Evolutionary conservation across 805 yeast genomes (phyloP), one percentile per base, ranked within the genome.

Genomic region (Debaryomyces maramus): DNA sequence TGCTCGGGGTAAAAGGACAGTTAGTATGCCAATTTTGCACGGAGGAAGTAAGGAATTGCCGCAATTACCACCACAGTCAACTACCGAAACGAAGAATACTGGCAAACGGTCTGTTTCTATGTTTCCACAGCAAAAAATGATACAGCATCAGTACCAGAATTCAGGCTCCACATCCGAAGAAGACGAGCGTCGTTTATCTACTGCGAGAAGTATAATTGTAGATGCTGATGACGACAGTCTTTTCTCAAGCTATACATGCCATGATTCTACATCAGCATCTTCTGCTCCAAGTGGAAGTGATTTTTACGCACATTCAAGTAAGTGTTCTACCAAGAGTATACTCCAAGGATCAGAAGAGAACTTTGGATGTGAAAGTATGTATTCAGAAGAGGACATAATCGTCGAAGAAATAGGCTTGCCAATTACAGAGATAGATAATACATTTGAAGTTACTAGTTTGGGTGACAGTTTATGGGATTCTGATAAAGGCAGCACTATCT

Each of bases 11-110:
- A 43, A 40, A 14, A 44, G 61, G 36, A 53, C 52, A 32, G 47
- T 50, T n/a, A 55, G 58, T 32, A 52, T 52, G 58, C 63, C 60
- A 2, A 45, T 43, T n/a, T 24, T 24, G 28, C 13, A 13, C 7
- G 15, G 13, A n/a, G 13, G 13, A 5, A 3, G 15, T 10, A 24
- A 24, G 13, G 11, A 15, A 21, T 24, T 44, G 26, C 36, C 40
- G 9, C 18, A 23, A 13, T 4, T 37, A 22, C 44, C 44, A 8
- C 13, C 28, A 6, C 11, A 24, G 13, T 6, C 16, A n/a, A 18
- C 13, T 14, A 18, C 3, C 15, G 28, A 15, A 10, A 24, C 13
- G 28, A 10, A 24, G 13, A 13, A 6, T 8, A 8, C 33, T 21
- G 20, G 17, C 5, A 39, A 34, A 17, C 19, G 42, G 21, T 33